Evolutionary conservation across 176 grass and related monocot genomes (phyloP).

Genomic region (Miscanthus lutarioriparius): DNA sequence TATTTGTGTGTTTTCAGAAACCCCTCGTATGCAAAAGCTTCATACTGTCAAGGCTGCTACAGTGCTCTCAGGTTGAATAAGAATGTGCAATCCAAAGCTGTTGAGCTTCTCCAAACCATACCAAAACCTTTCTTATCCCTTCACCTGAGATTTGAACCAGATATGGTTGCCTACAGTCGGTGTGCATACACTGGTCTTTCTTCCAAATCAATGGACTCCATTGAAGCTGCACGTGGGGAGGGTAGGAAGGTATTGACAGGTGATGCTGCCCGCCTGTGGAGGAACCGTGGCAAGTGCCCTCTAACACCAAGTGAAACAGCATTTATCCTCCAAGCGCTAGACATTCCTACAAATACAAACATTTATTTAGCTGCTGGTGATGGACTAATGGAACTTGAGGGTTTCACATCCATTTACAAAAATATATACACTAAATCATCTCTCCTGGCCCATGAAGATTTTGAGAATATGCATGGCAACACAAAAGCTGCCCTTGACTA

Average conservation of each 20-base stretch:
- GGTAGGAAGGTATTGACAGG: constrained; percentile 72
- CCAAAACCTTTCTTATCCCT: constrained; percentile 93
- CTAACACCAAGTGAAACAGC: constrained; percentile 91
- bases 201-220: constrained; percentile 55
- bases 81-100: constrained; percentile 69
- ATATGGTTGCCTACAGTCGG: constrained; percentile 87
- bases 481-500: constrained; percentile 93
- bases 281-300: constrained; percentile 89
- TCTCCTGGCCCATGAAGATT: constrained; percentile 66
- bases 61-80: constrained; percentile 69
- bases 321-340: constrained; percentile 75
- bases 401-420: constrained; percentile 68
- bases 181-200: constrained; percentile 73
- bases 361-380: constrained; percentile 96
- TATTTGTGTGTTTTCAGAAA: constrained; percentile 49
- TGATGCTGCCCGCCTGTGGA: constrained; percentile 66
- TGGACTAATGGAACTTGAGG: constrained; percentile 83
- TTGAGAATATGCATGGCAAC: constrained; percentile 93
- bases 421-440: constrained; percentile 81
- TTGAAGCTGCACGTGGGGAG: constrained; percentile 70
- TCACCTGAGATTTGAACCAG: constrained; percentile 94
- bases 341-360: constrained; percentile 61
- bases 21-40: constrained; percentile 75
- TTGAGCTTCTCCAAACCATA: constrained; percentile 64
- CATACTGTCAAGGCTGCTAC: constrained; percentile 91